Percentiles rank a stretch among this genome's conserved stretches.
Evolutionary conservation across 345 rosid species (phyloP).

Genomic region (Corchorus capsularis): DNA sequence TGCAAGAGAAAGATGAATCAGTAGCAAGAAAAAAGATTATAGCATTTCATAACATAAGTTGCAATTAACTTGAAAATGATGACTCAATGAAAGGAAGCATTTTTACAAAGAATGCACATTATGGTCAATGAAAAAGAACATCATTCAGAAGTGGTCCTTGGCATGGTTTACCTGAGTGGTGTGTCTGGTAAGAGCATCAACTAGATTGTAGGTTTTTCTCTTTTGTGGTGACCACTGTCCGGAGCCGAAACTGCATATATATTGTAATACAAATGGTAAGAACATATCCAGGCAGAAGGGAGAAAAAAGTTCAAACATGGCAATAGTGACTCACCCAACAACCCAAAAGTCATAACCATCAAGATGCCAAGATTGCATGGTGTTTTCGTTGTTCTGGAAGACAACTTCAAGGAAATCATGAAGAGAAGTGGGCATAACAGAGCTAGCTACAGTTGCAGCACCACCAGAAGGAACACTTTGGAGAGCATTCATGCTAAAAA

Average conservation of each 20-base stretch:
- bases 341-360: constrained; percentile 97
- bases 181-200: constrained; percentile 75
- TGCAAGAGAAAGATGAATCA: constrained; percentile 27
- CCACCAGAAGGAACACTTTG: constrained; percentile 55
- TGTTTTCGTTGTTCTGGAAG: constrained; percentile 70
- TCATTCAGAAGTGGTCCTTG: not conserved
- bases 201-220: constrained; percentile 66
- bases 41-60: too few species aligned
- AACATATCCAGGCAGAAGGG: not conserved
- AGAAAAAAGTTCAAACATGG: not conserved
- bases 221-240: constrained; percentile 71
- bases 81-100: too few species aligned
- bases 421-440: constrained; percentile 56
- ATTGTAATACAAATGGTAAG: constrained; percentile 20
- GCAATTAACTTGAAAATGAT: too few species aligned
- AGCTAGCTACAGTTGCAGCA: constrained; percentile 54
- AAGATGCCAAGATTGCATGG: constrained; percentile 90
- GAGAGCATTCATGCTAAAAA: constrained; percentile 54
- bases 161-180: constrained; percentile 70
- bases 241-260: constrained; percentile 55
- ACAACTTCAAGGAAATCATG: constrained; percentile 76
- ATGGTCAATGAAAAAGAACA: not conserved
- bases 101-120: not conserved
- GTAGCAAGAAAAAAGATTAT: not conserved
- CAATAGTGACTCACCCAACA: constrained; percentile 61